phyloP scores from a whole-genome alignment of 257 asterid genomes.

The Cruciata laevipes region DNA sequence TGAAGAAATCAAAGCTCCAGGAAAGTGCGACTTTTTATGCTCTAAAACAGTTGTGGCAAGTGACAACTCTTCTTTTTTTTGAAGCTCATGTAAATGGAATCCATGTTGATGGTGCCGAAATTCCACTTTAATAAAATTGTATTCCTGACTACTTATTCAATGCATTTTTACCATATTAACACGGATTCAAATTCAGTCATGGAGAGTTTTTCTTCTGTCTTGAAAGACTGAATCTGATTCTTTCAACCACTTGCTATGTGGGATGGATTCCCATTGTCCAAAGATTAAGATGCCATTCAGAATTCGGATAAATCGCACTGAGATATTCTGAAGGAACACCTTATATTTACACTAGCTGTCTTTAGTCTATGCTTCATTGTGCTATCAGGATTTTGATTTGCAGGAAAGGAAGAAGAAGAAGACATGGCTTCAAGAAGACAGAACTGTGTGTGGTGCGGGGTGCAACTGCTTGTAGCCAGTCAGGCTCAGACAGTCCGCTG shows the following conservation, averaged over 20 bases:
- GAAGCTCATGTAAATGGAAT: neutral
- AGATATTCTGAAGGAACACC: neutral
- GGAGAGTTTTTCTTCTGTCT: neutral
- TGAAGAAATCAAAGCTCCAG: neutral
- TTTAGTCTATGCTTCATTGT: neutral
- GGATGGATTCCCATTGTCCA: neutral
- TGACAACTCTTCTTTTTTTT: neutral
- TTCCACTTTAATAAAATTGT: neutral
- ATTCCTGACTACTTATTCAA: neutral
- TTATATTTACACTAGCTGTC: neutral
- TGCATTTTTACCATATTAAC: neutral
- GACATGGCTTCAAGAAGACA: constrained; percentile 43
- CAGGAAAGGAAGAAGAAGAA: neutral
- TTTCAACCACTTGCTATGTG: constrained; percentile 10
- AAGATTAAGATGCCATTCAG: neutral
- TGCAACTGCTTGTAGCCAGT: constrained; percentile 26
- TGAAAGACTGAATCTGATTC: constrained; percentile 37
- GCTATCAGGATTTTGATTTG: neutral
- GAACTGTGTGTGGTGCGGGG: constrained; percentile 48
- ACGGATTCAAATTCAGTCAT: neutral
- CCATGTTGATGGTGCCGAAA: neutral
- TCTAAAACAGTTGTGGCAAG: neutral
- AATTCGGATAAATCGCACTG: constrained; percentile 7
- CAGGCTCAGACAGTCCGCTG: constrained; percentile 36
- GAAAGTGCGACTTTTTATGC: neutral